Evolutionary conservation across 495 filamentous ascomycete species (phyloP).

Genomic region (Neurospora sp.): DNA sequence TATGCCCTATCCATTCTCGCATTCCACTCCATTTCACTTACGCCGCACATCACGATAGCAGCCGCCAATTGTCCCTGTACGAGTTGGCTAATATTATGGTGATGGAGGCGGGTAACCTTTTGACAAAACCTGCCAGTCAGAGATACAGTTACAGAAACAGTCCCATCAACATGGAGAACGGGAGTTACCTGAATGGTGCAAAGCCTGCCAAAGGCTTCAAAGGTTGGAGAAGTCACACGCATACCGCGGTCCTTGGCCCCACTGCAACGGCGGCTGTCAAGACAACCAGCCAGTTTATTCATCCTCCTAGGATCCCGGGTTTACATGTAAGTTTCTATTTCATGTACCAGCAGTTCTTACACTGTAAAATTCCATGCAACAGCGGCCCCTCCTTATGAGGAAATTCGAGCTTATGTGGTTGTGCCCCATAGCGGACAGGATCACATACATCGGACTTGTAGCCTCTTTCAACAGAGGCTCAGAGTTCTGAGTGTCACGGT

Average conservation of each 20-base stretch:
- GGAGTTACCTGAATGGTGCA: background rate
- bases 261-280: background rate
- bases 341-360: background rate
- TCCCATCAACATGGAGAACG: background rate
- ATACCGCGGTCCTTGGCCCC: background rate
- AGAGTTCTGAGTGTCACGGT: background rate
- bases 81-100: background rate
- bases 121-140: background rate
- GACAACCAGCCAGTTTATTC: background rate
- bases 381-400: background rate
- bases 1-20: background rate
- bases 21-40: background rate
- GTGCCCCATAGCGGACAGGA: background rate
- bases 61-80: background rate
- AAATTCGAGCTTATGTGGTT: background rate
- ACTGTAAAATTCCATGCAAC: background rate
- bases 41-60: background rate
- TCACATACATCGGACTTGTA: background rate
- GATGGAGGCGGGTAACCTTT: background rate
- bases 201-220: background rate
- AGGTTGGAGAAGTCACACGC: background rate
- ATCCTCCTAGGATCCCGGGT: background rate
- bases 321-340: background rate
- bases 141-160: background rate
- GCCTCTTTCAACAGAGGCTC: background rate